Percentiles rank a stretch among this genome's conserved stretches.
These are phyloP conservation scores for Russula lepida DNA, from an alignment of 768 basidiomycete genomes.

Conservation along the genomic window DNA sequence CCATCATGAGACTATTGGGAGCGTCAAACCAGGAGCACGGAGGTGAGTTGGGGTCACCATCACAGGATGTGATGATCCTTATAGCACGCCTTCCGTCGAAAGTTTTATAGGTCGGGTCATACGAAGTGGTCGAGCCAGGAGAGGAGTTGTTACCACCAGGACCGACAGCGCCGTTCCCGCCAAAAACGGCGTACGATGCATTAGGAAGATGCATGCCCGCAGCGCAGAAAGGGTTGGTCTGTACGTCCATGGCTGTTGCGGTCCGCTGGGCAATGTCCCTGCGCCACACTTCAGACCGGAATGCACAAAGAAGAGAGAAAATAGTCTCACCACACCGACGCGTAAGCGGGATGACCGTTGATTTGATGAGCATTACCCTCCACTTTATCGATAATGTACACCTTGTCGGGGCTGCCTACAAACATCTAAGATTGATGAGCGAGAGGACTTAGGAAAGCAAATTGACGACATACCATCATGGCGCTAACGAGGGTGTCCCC, in stretches of 20 bases:
- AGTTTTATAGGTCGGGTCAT: conserved; percentile 63
- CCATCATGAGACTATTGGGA: conserved; percentile 51
- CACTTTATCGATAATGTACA: conserved; percentile 86
- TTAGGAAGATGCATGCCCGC: conserved; percentile 78
- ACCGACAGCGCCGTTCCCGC: conserved; percentile 75
- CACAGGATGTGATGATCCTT: conserved; percentile 76
- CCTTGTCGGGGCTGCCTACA: conserved; percentile 67
- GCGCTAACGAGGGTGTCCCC: conserved; percentile 6
- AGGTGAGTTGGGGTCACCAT: conserved; percentile 34
- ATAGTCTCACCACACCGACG: conserved; percentile 50
- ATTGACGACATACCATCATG: neutral
- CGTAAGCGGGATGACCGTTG: conserved; percentile 68
- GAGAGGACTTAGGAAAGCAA: too few relatives aligned
- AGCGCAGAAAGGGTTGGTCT: conserved; percentile 71
- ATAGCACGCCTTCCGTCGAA: conserved; percentile 75
- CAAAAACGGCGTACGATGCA: conserved; percentile 65
- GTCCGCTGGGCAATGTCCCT: conserved; percentile 57
- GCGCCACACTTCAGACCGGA: neutral
- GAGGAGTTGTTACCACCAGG: conserved; percentile 53
- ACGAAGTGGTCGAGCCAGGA: conserved; percentile 33
- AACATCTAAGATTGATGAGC: conserved; percentile 48
- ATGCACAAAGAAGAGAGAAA: neutral
- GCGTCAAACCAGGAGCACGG: conserved; percentile 73
- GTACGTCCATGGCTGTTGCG: conserved; percentile 61
- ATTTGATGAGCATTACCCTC: conserved; percentile 64